These are phyloP conservation scores for Blastobotrys petasosporus DNA, from an alignment of 1,139 yeast species.

Conservation along the genomic window DNA sequence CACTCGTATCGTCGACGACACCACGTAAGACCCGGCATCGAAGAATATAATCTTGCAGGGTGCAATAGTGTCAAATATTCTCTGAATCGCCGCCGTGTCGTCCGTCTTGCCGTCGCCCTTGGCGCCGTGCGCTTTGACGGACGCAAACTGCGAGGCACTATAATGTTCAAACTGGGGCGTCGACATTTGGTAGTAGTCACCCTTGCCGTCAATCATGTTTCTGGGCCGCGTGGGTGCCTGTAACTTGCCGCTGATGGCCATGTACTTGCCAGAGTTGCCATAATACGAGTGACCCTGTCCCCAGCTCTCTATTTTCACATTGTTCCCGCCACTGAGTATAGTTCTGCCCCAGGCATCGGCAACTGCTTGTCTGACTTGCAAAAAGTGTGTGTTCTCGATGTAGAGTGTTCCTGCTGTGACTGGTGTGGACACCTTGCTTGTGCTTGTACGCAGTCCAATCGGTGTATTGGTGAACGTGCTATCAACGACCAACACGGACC, in stretches of 20 bases:
- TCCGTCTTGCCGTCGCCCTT: conserved; percentile 7
- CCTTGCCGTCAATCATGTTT: conserved; percentile 3
- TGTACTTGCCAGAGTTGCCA: not conserved
- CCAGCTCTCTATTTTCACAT: not conserved
- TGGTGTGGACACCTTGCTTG: not conserved
- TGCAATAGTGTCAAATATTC: conserved; percentile 9
- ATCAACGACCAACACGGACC: not conserved
- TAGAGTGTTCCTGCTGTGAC: not conserved
- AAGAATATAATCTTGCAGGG: conserved; percentile 10
- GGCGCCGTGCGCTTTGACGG: conserved; percentile 7
- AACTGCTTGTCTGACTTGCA: not conserved
- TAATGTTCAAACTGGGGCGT: conserved; percentile 11
- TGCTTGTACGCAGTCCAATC: not conserved
- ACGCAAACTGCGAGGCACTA: conserved; percentile 5
- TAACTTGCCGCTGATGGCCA: not conserved
- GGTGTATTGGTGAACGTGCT: not conserved
- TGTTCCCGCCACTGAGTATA: not conserved
- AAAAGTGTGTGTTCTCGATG: not conserved
- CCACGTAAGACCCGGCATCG: conserved; percentile 14
- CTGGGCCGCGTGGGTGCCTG: conserved; percentile 2
- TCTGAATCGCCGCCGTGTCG: conserved; percentile 14
- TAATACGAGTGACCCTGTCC: not conserved
- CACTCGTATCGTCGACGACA: conserved; percentile 11
- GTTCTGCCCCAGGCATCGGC: not conserved
- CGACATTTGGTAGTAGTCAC: conserved; percentile 7